Base-by-base conservation (phyloP, 2,329 filamentous ascomycete species). In the Sporothrix pallida region DNA sequence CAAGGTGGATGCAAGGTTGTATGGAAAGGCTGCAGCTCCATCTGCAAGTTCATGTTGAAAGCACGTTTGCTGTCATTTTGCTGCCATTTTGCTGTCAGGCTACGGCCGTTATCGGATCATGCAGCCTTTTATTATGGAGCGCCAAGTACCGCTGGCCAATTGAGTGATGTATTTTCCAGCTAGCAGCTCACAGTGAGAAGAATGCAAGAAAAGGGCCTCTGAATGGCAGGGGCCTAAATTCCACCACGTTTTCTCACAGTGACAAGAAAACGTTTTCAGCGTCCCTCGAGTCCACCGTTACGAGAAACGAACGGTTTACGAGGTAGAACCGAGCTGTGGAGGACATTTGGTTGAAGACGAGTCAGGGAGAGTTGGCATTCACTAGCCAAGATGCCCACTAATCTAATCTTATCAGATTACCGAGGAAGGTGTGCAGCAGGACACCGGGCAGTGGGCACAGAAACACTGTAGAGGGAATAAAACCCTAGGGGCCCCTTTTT, bases 371-470 rank as follows among this genome's bases (percentile, higher is more conserved):
- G 46, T 37, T 37, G 31, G 46, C 52, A 23, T 26, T 26, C 15
- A 48, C 46, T 48, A 13, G 46, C 15, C 31, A 37, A 1, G n/a
- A 20, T 56, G 52, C 52, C 20, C 52, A 26, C 52, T 56, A 56
- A 56, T 56, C 52, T 56, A 56, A 56, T 56, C 52, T 56, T 56
- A 56, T 56, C 52, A 56, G 52, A 56, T 56, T 56, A 23, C 20
- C 52, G 20, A 26, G 52, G 52, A 12, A 56, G 12, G 48, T 23
- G 20, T 12, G 52, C 10, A 13, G 23, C 31, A 12, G 20, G 52
- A 23, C 52, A 56, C 52, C 52, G 52, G 23, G n/a, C n/a, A n/a
- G n/a, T n/a, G n/a, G n/a, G n/a, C 20, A 50, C 48, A 20, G 17
- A n/a, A n/a, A n/a, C 17, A 20, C 7, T 48, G 8, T 15, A 54